Conservation (phyloP, 2,329 filamentous ascomycete species). For the Sodiomyces alkalinus region DNA sequence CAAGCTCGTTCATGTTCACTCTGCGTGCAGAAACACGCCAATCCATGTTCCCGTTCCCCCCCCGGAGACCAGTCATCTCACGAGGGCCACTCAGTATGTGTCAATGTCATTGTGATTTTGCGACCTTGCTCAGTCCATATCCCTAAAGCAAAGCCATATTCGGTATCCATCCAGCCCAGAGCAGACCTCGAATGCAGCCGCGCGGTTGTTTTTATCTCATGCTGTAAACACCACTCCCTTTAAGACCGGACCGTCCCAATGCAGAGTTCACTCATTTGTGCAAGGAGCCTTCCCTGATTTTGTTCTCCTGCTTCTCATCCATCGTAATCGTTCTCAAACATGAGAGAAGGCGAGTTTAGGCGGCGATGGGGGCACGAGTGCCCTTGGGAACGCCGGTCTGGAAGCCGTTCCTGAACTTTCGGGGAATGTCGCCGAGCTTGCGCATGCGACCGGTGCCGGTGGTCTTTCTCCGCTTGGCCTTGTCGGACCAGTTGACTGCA, state of each 20-base stretch:
- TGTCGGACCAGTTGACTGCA: conserved; percentile 98
- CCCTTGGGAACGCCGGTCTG: conserved; percentile 77
- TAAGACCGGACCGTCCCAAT: conserved; percentile 3
- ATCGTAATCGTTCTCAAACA: conserved; percentile 11
- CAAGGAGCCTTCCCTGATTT: conserved; percentile 4
- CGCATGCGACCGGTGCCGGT: conserved; percentile 93
- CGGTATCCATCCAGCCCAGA: conserved; percentile 1
- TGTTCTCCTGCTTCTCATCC: conserved; percentile 11
- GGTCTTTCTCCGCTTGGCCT: conserved; percentile 99
- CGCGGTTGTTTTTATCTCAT: conserved; percentile 3
- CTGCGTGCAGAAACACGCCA: no score
- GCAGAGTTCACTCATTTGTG: conserved; percentile 1
- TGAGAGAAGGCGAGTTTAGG: conserved; percentile 16
- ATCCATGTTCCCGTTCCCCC: no score
- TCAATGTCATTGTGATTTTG: conserved; percentile 3
- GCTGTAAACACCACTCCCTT: conserved; percentile 2
- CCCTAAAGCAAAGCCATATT: conserved; percentile 2
- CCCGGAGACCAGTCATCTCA: no score
- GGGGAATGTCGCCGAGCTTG: conserved; percentile 82
- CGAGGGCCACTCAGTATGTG: no score
- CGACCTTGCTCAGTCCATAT: conserved; percentile 4
- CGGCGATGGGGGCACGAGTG: conserved; percentile 47
- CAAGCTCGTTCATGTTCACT: no score
- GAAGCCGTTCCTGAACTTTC: conserved; percentile 97
- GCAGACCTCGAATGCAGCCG: conserved; percentile 2